Evolutionary conservation across 1,284 basidiomycete species (phyloP), one percentile per base, ranked within the genome.

Genomic region (Leccinum olivaceoglutinosum): DNA sequence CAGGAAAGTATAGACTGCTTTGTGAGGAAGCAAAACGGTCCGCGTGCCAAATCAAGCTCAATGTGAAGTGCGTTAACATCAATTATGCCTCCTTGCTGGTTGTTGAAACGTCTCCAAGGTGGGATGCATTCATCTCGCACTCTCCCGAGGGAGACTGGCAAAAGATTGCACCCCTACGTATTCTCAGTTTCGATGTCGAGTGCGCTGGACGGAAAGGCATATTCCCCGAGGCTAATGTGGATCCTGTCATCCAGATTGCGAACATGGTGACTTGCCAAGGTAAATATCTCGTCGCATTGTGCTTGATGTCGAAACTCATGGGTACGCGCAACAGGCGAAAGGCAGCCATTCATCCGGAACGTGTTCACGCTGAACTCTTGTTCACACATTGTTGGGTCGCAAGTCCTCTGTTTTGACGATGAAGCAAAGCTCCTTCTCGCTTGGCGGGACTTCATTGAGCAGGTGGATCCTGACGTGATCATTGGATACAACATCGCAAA

Each of bases 241-340:
- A 98, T 74, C 95, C 95, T 3, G 93, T 98, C 63, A 98, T 98
- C 70, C 95, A 98, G 71, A 97, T 98, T 63, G 95, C 95, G 1
- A 96, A 94, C 73, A 97, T 98, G 95, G 95, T 98, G 1, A 97
- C 94, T 36, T 82, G 90, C 2, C 96, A 98, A 83, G 94, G 94
- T 93, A 77, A 67, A 64, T 32, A 55, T 5, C n/a, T 38, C 46
- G 10, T 25, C 18, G 16, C 16, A 38, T 51, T 51, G 34, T 49
- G 9, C 51, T 29, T 11, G 41, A 34, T 41, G 57, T 46, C 51
- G 4, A 46, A 18, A 54, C 38, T 64, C 12, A 67, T 51, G 60
- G 56, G 62, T 55, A n/a, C 36, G 41, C 21, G 60, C 18, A 65
- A 61, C 34, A 68, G 94, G 95, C 68, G 95, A 97, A 71, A 80